Evolutionary conservation across 2,329 filamentous ascomycete species (phyloP).

Genomic region (Lasiodiplodia sp.): DNA sequence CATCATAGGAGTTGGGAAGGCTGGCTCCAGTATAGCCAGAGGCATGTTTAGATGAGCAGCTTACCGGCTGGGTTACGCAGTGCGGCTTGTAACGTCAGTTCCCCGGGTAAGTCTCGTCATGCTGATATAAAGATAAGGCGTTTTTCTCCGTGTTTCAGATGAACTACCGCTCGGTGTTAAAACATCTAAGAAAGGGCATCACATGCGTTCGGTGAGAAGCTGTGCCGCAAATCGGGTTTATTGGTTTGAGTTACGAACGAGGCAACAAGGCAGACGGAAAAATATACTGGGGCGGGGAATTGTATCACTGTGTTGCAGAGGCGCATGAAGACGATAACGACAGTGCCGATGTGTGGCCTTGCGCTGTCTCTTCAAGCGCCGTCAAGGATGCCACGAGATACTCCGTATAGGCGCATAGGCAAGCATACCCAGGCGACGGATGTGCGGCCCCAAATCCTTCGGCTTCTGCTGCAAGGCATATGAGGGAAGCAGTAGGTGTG

Average conservation of each 20-base stretch:
- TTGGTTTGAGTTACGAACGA: background rate
- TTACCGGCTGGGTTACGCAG: background rate
- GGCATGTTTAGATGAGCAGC: too few relatives aligned
- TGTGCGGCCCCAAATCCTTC: conserved; percentile 23
- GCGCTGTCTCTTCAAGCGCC: background rate
- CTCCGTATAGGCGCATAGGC: background rate
- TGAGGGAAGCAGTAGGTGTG: conserved; percentile 7
- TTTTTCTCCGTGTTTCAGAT: background rate
- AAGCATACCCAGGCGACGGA: conserved; percentile 17
- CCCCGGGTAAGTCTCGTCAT: background rate
- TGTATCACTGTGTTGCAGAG: background rate
- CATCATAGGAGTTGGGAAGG: too few relatives aligned
- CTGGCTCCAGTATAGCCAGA: too few relatives aligned
- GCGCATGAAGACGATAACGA: background rate
- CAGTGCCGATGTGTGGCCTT: background rate
- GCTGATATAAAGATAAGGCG: background rate
- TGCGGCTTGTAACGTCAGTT: background rate
- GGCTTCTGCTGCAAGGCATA: conserved; percentile 6
- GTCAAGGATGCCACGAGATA: background rate
- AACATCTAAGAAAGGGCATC: background rate
- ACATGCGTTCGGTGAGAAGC: background rate
- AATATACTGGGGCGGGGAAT: background rate
- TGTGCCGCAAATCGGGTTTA: background rate
- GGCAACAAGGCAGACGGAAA: background rate
- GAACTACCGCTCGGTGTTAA: background rate